A percentile compares a stretch with the other conserved stretches of the same genome.
Conservation (phyloP, 2,329 filamentous ascomycete species). For the Sporothrix pallida region DNA sequence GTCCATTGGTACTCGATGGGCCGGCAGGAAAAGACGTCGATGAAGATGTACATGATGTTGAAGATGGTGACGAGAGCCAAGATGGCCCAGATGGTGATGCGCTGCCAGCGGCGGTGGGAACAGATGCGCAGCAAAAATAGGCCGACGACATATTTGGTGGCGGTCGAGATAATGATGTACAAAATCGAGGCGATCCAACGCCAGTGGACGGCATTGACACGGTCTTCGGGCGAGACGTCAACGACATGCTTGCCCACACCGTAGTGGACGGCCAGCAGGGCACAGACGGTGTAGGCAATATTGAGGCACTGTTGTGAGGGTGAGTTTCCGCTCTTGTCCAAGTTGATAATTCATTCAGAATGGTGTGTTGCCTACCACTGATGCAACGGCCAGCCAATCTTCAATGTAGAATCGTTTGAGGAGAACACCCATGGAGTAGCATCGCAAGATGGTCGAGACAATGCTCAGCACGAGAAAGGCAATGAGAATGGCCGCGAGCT, state of each 20-base stretch:
- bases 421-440: conserved; percentile 23
- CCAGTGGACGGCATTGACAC: conserved; percentile 17
- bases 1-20: conserved; percentile 17
- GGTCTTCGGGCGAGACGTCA: neutral
- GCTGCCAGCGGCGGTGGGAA: conserved; percentile 26
- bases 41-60: conserved; percentile 9
- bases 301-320: neutral
- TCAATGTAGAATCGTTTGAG: conserved; percentile 22
- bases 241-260: conserved; percentile 19
- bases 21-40: conserved; percentile 19
- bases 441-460: conserved; percentile 17
- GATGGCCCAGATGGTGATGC: neutral
- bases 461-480: neutral
- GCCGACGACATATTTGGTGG: conserved; percentile 15
- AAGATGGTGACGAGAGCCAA: neutral
- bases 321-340: too few species aligned
- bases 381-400: conserved; percentile 18
- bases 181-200: conserved; percentile 17
- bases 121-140: conserved; percentile 24
- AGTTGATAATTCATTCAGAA: too few species aligned
- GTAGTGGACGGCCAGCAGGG: neutral
- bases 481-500: conserved; percentile 11
- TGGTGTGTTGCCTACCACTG: neutral
- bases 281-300: neutral
- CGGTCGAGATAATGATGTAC: conserved; percentile 16